Conservation (phyloP, 495 filamentous ascomycete genomes). For the Immersiella caudata region DNA sequence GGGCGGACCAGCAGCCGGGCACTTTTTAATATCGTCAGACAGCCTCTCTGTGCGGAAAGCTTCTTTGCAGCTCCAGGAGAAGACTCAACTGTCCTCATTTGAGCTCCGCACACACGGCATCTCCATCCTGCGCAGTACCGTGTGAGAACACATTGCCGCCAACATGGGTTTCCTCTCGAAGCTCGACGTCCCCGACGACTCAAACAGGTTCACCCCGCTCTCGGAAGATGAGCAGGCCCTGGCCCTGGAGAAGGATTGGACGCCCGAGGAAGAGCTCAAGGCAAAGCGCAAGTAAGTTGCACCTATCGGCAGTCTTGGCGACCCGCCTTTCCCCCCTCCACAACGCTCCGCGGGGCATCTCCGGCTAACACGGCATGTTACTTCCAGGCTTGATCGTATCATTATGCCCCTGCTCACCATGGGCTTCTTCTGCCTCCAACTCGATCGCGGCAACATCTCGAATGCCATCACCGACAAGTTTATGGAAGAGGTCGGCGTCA, state of each 20-base stretch:
- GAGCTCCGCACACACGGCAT: background rate
- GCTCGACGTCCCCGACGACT: constrained; percentile 11
- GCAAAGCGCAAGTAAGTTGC: constrained; percentile 44
- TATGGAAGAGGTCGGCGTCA: constrained; percentile 56
- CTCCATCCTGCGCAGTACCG: background rate
- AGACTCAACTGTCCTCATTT: background rate
- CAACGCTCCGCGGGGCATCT: no score
- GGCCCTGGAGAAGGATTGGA: constrained; percentile 39
- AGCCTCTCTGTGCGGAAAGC: background rate
- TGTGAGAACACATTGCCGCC: background rate
- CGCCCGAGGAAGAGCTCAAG: constrained; percentile 37
- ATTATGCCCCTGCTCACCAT: constrained; percentile 54
- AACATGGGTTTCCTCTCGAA: background rate
- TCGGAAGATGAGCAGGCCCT: constrained; percentile 35
- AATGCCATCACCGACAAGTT: constrained; percentile 44
- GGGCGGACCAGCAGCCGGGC: background rate
- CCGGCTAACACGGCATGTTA: background rate
- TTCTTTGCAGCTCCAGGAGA: background rate
- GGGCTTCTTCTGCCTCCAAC: constrained; percentile 59
- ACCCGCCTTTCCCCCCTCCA: background rate
- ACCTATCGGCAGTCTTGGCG: constrained; percentile 19
- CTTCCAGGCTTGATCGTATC: constrained; percentile 52
- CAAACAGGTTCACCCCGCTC: constrained; percentile 20
- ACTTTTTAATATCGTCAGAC: background rate
- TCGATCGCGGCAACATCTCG: constrained; percentile 36